Base-by-base conservation (phyloP, 2,329 filamentous ascomycete species). In the Aspergillus persii region DNA sequence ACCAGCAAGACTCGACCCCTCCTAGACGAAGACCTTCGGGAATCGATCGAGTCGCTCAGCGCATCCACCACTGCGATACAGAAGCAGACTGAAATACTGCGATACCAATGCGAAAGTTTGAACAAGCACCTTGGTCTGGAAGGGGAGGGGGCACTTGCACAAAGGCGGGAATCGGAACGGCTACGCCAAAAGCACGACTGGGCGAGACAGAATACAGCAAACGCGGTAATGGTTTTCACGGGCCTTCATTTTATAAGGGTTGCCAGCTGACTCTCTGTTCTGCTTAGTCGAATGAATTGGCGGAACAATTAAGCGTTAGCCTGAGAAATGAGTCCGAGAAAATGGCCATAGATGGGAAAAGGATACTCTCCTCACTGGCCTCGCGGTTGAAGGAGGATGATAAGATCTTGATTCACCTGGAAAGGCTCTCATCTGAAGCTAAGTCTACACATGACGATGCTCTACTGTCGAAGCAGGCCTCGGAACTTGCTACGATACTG, bases 321-420 rank as follows among this genome's bases (percentile, higher is more conserved):
- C 63, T 78, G 50, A 70, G 63, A 49, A 63, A 58, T 53, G 69
- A 72, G 54, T 68, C 66, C 23, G 74, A 77, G 26, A 68, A 68
- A 52, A 63, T 68, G 23, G 63, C 67, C 1, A 61, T 64, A 18
- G 75, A 74, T 46, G 72, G 69, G 41, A 76, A 69, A 59, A 69
- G 64, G 27, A 68, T 76, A 52, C 68, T 77, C 31, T 68, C 74
- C 2, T 61, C 58, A 12, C 60, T 77, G 49, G 69, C 75, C 26
- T 60, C 63, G 15, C 67, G 67, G 57, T 56, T 79, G 18, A 77
- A 73, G 64, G 69, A 74, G 8, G 74, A 78, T 54, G 76, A 78
- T 56, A 70, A 66, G 57, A 50, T 65, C 15, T 68, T 79, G 23
- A 60, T 61, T 5, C 61, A 63, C 8, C 57, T 76, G 27, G 74